A percentile compares a stretch with the other conserved stretches of the same genome.
Evolutionary conservation across 768 basidiomycete species (phyloP).

Genomic region (Boletus patriciae): DNA sequence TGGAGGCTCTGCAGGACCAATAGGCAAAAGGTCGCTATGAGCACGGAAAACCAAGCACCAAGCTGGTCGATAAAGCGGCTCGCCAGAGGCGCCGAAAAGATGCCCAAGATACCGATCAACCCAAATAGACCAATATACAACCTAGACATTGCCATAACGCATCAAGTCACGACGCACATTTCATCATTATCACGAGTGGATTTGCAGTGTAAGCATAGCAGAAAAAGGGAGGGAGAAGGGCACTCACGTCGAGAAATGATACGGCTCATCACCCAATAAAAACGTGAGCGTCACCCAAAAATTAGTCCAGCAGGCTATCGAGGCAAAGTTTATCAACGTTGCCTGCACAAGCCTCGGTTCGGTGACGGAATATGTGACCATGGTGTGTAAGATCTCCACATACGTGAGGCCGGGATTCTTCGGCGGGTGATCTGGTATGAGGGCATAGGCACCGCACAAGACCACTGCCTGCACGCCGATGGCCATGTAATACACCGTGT

Average conservation of each 20-base stretch:
- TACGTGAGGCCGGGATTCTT: constrained; percentile 41
- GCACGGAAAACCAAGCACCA: constrained; percentile 44
- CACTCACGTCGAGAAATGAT: constrained; percentile 37
- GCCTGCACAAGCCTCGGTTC: constrained; percentile 45
- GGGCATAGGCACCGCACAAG: constrained; percentile 31
- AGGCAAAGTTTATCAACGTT: constrained; percentile 26
- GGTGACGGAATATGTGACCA: constrained; percentile 40
- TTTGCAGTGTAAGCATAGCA: background rate
- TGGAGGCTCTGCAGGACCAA: constrained; percentile 34
- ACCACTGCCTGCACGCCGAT: constrained; percentile 35
- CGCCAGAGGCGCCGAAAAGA: constrained; percentile 30
- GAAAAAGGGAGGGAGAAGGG: too few species aligned
- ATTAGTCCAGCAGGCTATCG: constrained; percentile 32
- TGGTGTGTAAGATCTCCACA: constrained; percentile 34
- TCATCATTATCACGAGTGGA: background rate
- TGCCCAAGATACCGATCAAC: constrained; percentile 44
- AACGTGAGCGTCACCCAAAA: constrained; percentile 48
- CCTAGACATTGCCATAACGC: background rate
- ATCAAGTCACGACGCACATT: background rate
- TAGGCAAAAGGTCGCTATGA: constrained; percentile 35
- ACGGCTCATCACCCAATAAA: constrained; percentile 43
- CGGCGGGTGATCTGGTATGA: constrained; percentile 44
- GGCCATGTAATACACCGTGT: constrained; percentile 43
- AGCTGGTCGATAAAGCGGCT: constrained; percentile 32
- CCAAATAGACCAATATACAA: constrained; percentile 49